A percentile compares a stretch with the other conserved stretches of the same genome.
These are phyloP conservation scores for Ceratocystis eucalypticola DNA, from an alignment of 2,329 filamentous ascomycete genomes.

Conservation along the genomic window DNA sequence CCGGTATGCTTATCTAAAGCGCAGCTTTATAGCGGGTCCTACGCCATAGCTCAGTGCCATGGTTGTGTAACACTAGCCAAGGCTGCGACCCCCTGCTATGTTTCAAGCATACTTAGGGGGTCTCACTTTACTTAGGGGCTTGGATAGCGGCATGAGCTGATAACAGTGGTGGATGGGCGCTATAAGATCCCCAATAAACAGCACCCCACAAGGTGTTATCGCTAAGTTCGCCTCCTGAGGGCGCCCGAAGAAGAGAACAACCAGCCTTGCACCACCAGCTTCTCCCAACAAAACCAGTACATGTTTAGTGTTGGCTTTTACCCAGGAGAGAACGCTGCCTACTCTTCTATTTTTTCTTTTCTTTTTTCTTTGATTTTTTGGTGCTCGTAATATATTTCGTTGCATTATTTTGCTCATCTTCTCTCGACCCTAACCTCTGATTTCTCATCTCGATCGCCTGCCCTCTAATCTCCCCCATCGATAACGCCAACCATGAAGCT, in stretches of 20 bases:
- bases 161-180: background rate
- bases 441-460: background rate
- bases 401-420: background rate
- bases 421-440: background rate
- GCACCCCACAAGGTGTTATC: background rate
- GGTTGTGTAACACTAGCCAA: background rate
- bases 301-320: background rate
- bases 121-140: background rate
- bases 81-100: background rate
- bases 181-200: background rate
- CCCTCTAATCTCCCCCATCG: background rate
- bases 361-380: background rate
- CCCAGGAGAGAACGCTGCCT: background rate
- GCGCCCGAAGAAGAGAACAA: background rate
- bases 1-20: background rate
- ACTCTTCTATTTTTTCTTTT: background rate
- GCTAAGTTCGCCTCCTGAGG: background rate
- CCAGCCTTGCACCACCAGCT: background rate
- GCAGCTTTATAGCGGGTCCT: background rate
- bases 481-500: slow-evolving; percentile 55
- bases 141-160: background rate
- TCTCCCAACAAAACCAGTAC: background rate
- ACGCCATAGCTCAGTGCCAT: background rate
- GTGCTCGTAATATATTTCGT: background rate
- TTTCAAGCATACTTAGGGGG: background rate